Percentiles rank a stretch among this genome's conserved stretches.
Evolutionary conservation across 305 asterid species (phyloP).

Genomic region (Fraxinus latifolia): DNA sequence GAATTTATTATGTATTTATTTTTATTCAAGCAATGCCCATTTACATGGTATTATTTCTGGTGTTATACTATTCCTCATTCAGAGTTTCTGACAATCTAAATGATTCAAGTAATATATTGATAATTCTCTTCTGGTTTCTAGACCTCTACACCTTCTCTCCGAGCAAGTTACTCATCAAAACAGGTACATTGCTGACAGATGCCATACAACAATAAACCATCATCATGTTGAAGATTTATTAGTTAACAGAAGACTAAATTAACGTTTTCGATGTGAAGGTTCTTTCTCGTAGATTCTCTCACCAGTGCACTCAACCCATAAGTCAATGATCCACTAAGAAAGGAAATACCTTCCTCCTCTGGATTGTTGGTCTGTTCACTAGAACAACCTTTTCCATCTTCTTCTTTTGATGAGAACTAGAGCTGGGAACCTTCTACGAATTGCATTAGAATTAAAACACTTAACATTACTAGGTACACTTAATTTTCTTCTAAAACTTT

Average conservation of each 20-base stretch:
- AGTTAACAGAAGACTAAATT: neutral
- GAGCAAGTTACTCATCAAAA: neutral
- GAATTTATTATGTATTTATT: neutral
- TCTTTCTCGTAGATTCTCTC: neutral
- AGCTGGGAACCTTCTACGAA: neutral
- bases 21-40: neutral
- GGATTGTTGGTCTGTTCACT: neutral
- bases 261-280: neutral
- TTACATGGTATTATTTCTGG: neutral
- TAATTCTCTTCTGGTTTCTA: neutral
- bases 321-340: neutral
- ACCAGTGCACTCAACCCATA: neutral
- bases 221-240: neutral
- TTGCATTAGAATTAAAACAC: neutral
- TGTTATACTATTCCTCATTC: neutral
- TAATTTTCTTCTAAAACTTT: neutral
- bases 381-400: neutral
- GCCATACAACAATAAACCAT: neutral
- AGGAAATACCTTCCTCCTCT: neutral
- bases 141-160: neutral
- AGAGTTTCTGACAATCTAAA: neutral
- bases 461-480: neutral
- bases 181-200: neutral
- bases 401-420: neutral
- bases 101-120: neutral